Evolutionary conservation across 2,329 filamentous ascomycete genomes (phyloP).

Genomic region (Epicoccum sorghinum): DNA sequence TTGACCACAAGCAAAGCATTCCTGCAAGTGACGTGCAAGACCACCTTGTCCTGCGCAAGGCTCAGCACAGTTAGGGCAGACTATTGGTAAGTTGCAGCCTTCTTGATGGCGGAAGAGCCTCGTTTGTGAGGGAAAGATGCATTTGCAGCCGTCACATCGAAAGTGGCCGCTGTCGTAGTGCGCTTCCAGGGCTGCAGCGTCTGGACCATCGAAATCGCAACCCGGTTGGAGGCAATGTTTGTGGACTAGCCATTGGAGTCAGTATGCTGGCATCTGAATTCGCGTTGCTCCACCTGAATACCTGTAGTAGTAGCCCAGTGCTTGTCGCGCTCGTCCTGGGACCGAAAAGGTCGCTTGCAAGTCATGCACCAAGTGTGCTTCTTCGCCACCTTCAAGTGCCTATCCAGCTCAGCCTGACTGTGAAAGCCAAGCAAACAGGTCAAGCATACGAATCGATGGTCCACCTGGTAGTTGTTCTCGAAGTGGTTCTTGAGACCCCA

Average conservation of each 20-base stretch:
- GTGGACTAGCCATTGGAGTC: slow-evolving; percentile 23
- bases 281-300: slow-evolving; percentile 9
- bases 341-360: slow-evolving; percentile 36
- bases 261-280: neutral
- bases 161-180: slow-evolving; percentile 40
- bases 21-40: slow-evolving; percentile 26
- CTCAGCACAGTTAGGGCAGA: slow-evolving; percentile 28
- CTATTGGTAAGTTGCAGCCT: slow-evolving; percentile 24
- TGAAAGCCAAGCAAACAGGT: slow-evolving; percentile 38
- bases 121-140: slow-evolving; percentile 34
- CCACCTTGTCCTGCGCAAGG: slow-evolving; percentile 26
- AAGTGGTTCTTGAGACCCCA: slow-evolving; percentile 43
- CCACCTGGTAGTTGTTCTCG: slow-evolving; percentile 39
- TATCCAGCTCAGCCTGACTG: slow-evolving; percentile 26
- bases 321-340: slow-evolving; percentile 39
- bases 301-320: slow-evolving; percentile 40
- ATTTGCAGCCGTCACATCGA: slow-evolving; percentile 38
- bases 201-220: slow-evolving; percentile 39
- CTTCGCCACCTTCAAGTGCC: slow-evolving; percentile 29
- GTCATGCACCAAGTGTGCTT: slow-evolving; percentile 41
- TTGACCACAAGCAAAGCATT: slow-evolving; percentile 32
- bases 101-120: slow-evolving; percentile 36
- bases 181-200: slow-evolving; percentile 22
- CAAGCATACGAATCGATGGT: slow-evolving; percentile 37
- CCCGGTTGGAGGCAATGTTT: slow-evolving; percentile 42